These are phyloP conservation scores for Solanum paucissectum DNA, from an alignment of 257 asterid genomes.

Conservation along the genomic window DNA sequence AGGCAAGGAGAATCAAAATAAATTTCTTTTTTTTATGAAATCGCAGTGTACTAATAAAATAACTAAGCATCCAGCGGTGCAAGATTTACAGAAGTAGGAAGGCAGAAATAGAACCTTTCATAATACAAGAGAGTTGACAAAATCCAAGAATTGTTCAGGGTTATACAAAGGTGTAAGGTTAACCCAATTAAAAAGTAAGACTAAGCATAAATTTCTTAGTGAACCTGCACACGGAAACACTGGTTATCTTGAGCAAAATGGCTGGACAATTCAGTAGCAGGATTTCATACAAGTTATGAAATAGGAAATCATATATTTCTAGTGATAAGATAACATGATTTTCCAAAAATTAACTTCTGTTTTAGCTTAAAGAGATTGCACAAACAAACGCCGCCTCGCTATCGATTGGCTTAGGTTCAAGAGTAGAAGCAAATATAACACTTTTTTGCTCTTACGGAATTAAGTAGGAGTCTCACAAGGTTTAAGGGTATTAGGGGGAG, in stretches of 20 bases:
- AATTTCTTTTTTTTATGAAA: background rate
- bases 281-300: background rate
- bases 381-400: background rate
- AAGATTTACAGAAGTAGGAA: background rate
- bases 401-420: background rate
- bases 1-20: background rate
- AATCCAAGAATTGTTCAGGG: background rate
- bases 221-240: background rate
- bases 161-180: background rate
- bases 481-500: background rate
- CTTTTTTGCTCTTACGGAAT: background rate
- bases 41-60: background rate
- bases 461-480: background rate
- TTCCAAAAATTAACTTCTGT: background rate
- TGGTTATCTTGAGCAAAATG: background rate
- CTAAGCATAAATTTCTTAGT: background rate
- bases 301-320: background rate
- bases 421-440: background rate
- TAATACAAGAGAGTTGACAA: background rate
- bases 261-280: background rate
- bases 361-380: background rate
- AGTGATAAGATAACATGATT: background rate
- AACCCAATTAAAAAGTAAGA: background rate
- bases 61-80: background rate
- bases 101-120: background rate